Conservation (phyloP, 768 basidiomycete species). For the Leucogyrophana mollusca region DNA sequence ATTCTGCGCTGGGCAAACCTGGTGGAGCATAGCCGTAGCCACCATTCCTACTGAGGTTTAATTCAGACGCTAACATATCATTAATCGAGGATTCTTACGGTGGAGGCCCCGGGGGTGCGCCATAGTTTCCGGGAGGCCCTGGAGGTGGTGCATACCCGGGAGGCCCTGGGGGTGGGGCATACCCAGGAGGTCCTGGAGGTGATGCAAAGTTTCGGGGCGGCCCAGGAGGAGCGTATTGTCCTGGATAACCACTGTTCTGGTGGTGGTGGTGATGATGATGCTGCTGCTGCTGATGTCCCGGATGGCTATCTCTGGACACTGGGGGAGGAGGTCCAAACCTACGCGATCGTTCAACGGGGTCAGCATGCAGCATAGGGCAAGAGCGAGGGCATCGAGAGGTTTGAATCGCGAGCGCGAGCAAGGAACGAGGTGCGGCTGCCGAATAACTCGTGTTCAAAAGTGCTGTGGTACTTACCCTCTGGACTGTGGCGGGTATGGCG, state of each 20-base stretch:
- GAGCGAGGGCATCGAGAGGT: neutral
- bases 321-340: conserved; percentile 21
- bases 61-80: neutral
- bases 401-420: neutral
- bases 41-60: neutral
- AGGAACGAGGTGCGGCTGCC: no score
- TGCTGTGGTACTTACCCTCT: conserved; percentile 12
- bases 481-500: conserved; percentile 2
- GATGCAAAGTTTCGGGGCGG: conserved; percentile 14
- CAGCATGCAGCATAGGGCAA: neutral
- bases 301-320: conserved; percentile 33
- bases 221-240: conserved; percentile 18
- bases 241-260: conserved; percentile 25
- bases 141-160: conserved; percentile 27
- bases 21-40: conserved; percentile 5
- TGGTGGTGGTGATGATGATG: conserved; percentile 39
- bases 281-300: conserved; percentile 44
- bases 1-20: conserved; percentile 5
- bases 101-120: conserved; percentile 17
- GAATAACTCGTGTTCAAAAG: no score
- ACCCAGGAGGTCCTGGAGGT: conserved; percentile 5
- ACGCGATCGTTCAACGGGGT: neutral
- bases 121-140: conserved; percentile 11
- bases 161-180: conserved; percentile 4
- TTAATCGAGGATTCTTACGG: conserved; percentile 7